These are phyloP conservation scores for Dictyophora rubrovolvata DNA, from an alignment of 768 basidiomycete species.

Conservation along the genomic window DNA sequence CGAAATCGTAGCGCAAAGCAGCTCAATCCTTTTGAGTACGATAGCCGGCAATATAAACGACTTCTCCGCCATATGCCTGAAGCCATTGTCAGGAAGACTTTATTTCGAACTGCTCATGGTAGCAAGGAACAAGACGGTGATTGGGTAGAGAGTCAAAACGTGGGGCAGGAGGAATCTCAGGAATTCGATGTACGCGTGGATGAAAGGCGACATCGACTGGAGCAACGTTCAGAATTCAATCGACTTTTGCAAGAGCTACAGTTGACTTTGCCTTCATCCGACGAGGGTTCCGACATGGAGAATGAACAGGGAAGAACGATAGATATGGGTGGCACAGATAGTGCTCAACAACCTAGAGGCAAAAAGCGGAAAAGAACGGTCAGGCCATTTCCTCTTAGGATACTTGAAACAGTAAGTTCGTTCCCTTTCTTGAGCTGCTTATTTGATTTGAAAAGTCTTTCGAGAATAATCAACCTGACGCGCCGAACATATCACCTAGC, in stretches of 20 bases:
- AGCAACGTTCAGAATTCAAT: not conserved
- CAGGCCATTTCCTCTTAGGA: not conserved
- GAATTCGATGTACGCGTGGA: not conserved
- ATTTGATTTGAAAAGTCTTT: not conserved
- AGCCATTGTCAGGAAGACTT: slow-evolving; percentile 43
- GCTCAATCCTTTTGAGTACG: slow-evolving; percentile 50
- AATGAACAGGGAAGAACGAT: slow-evolving; percentile 11
- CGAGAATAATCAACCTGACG: not conserved
- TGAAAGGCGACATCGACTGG: not conserved
- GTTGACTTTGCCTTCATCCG: not conserved
- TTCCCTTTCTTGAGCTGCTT: not conserved
- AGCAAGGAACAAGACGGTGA: not conserved
- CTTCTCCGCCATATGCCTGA: slow-evolving; percentile 49
- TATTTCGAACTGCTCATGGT: not conserved
- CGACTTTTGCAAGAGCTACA: not conserved
- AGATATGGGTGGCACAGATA: not conserved
- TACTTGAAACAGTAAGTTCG: not conserved
- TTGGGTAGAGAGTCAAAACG: slow-evolving; percentile 2
- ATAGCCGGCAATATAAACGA: slow-evolving; percentile 41
- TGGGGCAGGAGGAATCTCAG: not conserved
- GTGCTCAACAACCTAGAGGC: not conserved
- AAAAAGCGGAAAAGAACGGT: not conserved
- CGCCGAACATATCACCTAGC: not conserved
- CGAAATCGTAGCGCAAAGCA: slow-evolving; percentile 47
- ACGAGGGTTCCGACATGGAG: not conserved